phyloP scores from a whole-genome alignment of 768 basidiomycete species.

The Xerocomellus dryophilus region DNA sequence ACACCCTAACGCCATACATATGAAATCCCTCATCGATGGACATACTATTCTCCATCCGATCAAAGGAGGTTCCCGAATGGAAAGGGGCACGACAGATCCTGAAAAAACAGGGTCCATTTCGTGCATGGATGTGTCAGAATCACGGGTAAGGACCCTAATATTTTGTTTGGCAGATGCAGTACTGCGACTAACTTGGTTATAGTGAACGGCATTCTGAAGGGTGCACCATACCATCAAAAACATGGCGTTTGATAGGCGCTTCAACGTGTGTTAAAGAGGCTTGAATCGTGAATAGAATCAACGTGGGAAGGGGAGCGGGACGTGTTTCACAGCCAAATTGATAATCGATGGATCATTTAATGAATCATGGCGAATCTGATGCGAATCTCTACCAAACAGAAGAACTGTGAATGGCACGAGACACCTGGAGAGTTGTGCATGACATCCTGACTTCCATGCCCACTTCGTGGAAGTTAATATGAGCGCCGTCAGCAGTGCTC shows the following conservation, averaged over 20 bases:
- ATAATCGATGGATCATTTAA: not conserved
- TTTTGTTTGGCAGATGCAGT: not conserved
- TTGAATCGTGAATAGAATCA: not conserved
- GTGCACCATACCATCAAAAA: not conserved
- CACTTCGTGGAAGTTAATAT: not conserved
- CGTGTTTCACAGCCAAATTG: not conserved
- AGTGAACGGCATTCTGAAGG: not conserved
- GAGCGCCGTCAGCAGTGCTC: not conserved
- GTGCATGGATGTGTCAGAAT: not conserved
- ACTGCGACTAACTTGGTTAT: conserved; percentile 2
- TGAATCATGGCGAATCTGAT: not conserved
- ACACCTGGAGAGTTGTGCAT: not conserved
- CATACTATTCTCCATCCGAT: not conserved
- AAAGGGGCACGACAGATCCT: not conserved
- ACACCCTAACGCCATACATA: not conserved
- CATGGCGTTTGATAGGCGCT: not conserved
- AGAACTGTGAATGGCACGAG: too few species aligned
- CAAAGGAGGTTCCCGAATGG: not conserved
- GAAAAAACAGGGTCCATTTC: not conserved
- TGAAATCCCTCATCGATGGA: not conserved
- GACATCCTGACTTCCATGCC: not conserved
- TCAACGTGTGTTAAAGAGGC: not conserved
- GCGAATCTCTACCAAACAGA: not conserved
- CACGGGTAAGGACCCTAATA: too few species aligned
- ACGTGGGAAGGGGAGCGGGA: not conserved